A percentile compares a stretch with the other conserved stretches of the same genome.
phyloP scores from a whole-genome alignment of 805 yeast genomes.

The Saccharomycopsis olivae region DNA sequence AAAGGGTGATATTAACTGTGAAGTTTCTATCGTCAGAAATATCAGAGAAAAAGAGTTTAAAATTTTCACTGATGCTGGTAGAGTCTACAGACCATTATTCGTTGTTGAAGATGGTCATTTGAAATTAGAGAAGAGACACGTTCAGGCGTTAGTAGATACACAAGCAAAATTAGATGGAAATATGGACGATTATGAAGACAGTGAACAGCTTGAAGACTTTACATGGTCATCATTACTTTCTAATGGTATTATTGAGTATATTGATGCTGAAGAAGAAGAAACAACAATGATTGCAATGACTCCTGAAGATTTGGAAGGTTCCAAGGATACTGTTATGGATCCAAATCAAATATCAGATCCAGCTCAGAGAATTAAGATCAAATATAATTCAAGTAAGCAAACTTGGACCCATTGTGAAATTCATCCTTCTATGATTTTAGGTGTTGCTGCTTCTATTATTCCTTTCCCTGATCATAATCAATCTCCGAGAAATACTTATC shows the following conservation, averaged over 20 bases:
- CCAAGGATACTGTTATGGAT: conserved; percentile 19
- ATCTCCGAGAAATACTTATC: conserved; percentile 98
- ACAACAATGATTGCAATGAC: conserved; percentile 98
- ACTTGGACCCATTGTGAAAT: conserved; percentile 98
- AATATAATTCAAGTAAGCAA: conserved; percentile 48
- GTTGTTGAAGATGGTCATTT: conserved; percentile 83
- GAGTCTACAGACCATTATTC: conserved; percentile 94
- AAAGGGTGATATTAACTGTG: conserved; percentile 91
- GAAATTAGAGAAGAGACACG: conserved; percentile 75
- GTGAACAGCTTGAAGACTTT: conserved; percentile 44
- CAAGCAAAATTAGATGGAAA: conserved; percentile 40
- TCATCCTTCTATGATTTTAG: conserved; percentile 97
- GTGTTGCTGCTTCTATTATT: conserved; percentile 97
- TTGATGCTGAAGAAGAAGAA: conserved; percentile 99
- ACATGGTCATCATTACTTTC: conserved; percentile 80
- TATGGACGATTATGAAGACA: conserved; percentile 31
- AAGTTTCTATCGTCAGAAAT: conserved; percentile 93
- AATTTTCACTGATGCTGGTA: conserved; percentile 96
- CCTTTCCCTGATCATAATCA: conserved; percentile 99
- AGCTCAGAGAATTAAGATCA: conserved; percentile 77
- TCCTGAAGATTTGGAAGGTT: conserved; percentile 76
- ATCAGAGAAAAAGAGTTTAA: conserved; percentile 94
- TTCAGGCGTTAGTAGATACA: conserved; percentile 53
- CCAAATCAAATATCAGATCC: conserved; percentile 48
- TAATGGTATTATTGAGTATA: conserved; percentile 88